phyloP scores from a whole-genome alignment of 2,329 filamentous ascomycete genomes.

The Xylariaceae sp. region DNA sequence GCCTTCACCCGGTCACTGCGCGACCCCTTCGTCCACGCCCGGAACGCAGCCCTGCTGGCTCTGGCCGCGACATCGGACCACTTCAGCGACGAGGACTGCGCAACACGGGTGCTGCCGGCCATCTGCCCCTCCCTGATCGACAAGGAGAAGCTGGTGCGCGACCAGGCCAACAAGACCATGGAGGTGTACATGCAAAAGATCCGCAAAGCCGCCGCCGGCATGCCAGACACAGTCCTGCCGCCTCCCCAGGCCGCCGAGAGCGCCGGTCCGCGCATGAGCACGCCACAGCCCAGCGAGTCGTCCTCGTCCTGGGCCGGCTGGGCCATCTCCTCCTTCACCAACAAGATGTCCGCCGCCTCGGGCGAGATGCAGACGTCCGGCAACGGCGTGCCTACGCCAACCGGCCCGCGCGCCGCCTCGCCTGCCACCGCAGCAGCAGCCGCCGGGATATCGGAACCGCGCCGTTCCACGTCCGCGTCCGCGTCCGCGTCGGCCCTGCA shows the following conservation, averaged over 20 bases:
- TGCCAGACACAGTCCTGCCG: conserved; percentile 75
- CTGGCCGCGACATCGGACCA: conserved; percentile 77
- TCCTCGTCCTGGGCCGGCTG: conserved; percentile 80
- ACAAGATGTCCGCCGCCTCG: conserved; percentile 76
- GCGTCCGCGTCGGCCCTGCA: conserved; percentile 53
- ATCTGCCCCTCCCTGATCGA: conserved; percentile 82
- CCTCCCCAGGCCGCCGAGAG: conserved; percentile 47
- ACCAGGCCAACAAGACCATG: conserved; percentile 83
- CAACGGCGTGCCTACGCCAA: conserved; percentile 31
- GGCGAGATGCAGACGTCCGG: conserved; percentile 71
- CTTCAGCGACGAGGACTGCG: conserved; percentile 86
- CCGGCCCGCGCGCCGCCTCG: conserved; percentile 26
- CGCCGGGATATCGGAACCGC: conserved; percentile 15
- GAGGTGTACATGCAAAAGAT: conserved; percentile 80
- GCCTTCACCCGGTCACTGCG: conserved; percentile 84
- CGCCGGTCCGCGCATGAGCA: conserved; percentile 65
- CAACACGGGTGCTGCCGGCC: conserved; percentile 71
- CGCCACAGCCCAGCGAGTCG: conserved; percentile 54
- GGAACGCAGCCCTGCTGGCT: conserved; percentile 82
- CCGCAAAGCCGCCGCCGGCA: conserved; percentile 63
- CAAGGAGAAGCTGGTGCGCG: conserved; percentile 90
- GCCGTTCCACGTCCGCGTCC: conserved; percentile 23
- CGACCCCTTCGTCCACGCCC: conserved; percentile 90
- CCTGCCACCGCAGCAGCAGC: conserved; percentile 31
- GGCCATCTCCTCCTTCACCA: conserved; percentile 98